Conservation (phyloP, 169 alveolate species). For the Plasmodium cynomolgi region DNA sequence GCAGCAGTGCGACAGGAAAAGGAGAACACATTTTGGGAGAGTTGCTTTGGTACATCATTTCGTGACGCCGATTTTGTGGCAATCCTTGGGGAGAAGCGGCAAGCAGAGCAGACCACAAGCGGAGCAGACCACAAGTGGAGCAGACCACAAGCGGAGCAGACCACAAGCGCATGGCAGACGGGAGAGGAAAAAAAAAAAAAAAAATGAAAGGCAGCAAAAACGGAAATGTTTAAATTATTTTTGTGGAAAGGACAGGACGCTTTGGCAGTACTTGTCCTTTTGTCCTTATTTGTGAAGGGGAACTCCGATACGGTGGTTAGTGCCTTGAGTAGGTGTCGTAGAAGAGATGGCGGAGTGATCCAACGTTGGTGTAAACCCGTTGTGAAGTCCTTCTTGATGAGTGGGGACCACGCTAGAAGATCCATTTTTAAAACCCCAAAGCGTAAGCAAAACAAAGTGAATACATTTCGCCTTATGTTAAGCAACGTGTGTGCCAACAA, state of each 20-base stretch:
- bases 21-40: background rate
- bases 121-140: background rate
- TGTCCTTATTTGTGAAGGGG: conserved; percentile 4
- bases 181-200: background rate
- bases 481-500: conserved; percentile 15
- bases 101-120: background rate
- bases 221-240: conserved; percentile 67
- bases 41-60: background rate
- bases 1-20: background rate
- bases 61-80: background rate
- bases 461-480: conserved; percentile 28
- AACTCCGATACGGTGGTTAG: background rate
- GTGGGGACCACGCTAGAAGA: background rate
- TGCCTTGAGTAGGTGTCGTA: background rate
- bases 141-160: background rate
- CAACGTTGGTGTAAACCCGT: background rate
- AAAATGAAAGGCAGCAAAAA: conserved; percentile 11
- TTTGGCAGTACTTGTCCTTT: background rate
- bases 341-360: background rate
- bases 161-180: background rate
- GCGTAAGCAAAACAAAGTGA: background rate
- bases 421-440: background rate
- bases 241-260: conserved; percentile 21
- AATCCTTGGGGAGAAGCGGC: background rate
- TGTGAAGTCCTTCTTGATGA: background rate